Percentiles rank a stretch among this genome's conserved stretches.
phyloP scores from a whole-genome alignment of 2,329 filamentous ascomycete genomes.

The Monosporascus sp. region DNA sequence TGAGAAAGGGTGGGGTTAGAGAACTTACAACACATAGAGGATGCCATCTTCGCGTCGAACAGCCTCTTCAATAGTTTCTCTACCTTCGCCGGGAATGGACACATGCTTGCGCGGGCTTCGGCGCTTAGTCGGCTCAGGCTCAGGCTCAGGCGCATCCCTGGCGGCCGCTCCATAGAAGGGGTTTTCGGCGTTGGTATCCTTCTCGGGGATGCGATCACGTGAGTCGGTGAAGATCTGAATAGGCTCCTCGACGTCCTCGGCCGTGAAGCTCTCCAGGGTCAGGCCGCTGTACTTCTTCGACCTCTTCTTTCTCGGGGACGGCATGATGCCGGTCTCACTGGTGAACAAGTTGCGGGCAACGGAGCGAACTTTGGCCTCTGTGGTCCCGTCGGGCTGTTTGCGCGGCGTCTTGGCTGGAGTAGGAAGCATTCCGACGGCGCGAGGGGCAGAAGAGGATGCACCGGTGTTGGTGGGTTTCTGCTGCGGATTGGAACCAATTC shows the following conservation, averaged over 20 bases:
- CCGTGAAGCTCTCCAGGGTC: constrained; percentile 53
- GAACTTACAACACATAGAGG: constrained; percentile 71
- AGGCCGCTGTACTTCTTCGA: constrained; percentile 53
- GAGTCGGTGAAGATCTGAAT: constrained; percentile 76
- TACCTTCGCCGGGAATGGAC: constrained; percentile 51
- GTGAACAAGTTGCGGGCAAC: constrained; percentile 60
- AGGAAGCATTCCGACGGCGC: constrained; percentile 56
- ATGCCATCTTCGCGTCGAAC: constrained; percentile 65
- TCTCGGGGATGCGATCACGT: constrained; percentile 68
- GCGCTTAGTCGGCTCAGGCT: constrained; percentile 41
- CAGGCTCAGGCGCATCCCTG: constrained; percentile 29
- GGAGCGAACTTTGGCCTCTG: constrained; percentile 44
- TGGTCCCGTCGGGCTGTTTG: constrained; percentile 53
- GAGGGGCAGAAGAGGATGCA: constrained; percentile 30
- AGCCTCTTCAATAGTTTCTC: constrained; percentile 57
- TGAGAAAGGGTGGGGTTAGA: background rate
- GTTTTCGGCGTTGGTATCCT: constrained; percentile 63
- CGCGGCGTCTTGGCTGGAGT: constrained; percentile 75
- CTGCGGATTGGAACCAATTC: constrained; percentile 24
- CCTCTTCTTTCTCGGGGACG: constrained; percentile 54
- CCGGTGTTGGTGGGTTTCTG: constrained; percentile 21
- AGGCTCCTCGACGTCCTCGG: constrained; percentile 50
- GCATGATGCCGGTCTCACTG: constrained; percentile 53
- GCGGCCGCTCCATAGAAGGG: constrained; percentile 59
- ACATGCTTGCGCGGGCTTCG: constrained; percentile 53